Evolutionary conservation across 1,139 yeast species (phyloP).

Genomic region (Debaryomycetaceae sp.): DNA sequence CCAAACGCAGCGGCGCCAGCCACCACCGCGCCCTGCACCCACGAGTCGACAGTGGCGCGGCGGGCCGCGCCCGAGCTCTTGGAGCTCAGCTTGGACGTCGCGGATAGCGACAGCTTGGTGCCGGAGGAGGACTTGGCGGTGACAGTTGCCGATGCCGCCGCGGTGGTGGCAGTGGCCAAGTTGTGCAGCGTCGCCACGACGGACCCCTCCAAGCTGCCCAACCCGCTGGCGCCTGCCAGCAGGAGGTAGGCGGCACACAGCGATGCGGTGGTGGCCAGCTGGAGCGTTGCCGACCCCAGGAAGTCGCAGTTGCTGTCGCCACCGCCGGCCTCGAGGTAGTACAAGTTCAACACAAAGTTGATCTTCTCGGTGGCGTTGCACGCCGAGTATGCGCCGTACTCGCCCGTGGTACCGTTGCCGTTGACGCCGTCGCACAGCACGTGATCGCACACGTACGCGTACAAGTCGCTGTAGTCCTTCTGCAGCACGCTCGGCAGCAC

Average conservation of each 20-base stretch:
- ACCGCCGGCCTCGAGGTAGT: constrained; percentile 47
- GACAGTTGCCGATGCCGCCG: constrained; percentile 13
- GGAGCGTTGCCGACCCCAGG: constrained; percentile 55
- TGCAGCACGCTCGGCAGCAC: constrained; percentile 38
- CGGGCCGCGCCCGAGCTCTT: neutral
- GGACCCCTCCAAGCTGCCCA: constrained; percentile 33
- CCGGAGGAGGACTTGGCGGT: constrained; percentile 12
- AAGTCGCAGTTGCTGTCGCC: constrained; percentile 57
- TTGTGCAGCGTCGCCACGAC: constrained; percentile 14
- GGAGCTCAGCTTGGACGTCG: constrained; percentile 2
- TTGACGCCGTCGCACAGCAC: constrained; percentile 50
- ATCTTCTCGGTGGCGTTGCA: constrained; percentile 58
- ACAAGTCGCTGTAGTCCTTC: constrained; percentile 52
- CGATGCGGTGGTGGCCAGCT: constrained; percentile 47
- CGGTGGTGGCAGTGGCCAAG: constrained; percentile 18
- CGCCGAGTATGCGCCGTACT: constrained; percentile 59
- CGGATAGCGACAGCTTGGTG: constrained; percentile 2
- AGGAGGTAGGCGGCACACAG: constrained; percentile 43
- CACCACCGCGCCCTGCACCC: constrained; percentile 4
- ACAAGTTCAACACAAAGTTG: constrained; percentile 56
- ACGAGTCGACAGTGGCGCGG: constrained; percentile 3
- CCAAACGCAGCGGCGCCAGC: constrained; percentile 6
- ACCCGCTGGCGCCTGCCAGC: constrained; percentile 38
- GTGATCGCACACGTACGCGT: constrained; percentile 46
- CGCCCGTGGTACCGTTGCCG: constrained; percentile 57